Evolutionary conservation across 495 filamentous ascomycete species (phyloP), one percentile per base, ranked within the genome.

Genomic region (Trichoderma orchidacearum): DNA sequence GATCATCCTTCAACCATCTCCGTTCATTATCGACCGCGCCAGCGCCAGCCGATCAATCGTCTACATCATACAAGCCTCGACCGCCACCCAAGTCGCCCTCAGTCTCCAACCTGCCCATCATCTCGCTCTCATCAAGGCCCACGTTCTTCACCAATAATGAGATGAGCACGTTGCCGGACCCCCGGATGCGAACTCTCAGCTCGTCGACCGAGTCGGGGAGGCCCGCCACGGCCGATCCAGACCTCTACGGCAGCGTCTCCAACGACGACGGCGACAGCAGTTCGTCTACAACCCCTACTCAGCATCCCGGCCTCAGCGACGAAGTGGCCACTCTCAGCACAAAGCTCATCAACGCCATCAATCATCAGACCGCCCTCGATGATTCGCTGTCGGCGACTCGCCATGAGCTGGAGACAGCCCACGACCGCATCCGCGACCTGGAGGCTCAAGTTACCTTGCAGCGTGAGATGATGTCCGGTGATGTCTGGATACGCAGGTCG

Each of bases 341-440:
- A 51, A 98, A 98, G 70, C 78, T 98, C 54, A 90, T 98, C 57
- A 90, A 90, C 62, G 91, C 93, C 54, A 96, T 98, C 69, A 98
- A 98, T 66, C 87, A 93, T 64, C 94, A 97, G 72, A 96, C 93
- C 4, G 87, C 76, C 29, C 75, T 98, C 28, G 93, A 98, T 64
- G 93, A 98, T 64, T 87, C 80, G 30, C 76, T 98, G 50, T 84
- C 87, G 53, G 83, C 78, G 25, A 87, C 92, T 25, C 80, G 87
- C 17, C 84, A 92, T 66, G 89, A 96, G 63, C 65, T 98, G 53
- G 90, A 95, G 53, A 64, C 77, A n/a, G 80, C 90, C 4, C 78
- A 78, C 57, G 79, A 83, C 51, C 80, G 76, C 67, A 73, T 96
- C 48, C 77, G 72, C 55, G 73, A 83, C 51, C 70, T 96, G 32